Evolutionary conservation across 2,329 filamentous ascomycete genomes (phyloP).

Genomic region (Polychaeton citri): DNA sequence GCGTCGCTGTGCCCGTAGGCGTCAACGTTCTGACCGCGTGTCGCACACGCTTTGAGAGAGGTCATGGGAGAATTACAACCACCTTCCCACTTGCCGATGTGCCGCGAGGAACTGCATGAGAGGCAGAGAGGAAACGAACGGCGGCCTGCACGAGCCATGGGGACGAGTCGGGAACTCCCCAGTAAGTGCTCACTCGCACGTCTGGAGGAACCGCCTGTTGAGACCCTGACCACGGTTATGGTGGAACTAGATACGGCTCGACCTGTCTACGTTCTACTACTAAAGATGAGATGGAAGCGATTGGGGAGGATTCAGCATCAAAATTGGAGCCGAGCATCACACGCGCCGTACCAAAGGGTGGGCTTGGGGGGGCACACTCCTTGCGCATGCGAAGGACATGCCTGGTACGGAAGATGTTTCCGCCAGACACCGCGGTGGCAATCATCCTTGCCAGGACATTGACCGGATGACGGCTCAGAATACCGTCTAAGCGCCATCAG

Average conservation of each 20-base stretch:
- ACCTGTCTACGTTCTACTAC: no score
- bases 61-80: background rate
- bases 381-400: background rate
- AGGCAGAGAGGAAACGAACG: background rate
- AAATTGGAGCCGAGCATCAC: background rate
- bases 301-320: background rate
- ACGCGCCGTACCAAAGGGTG: background rate
- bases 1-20: background rate
- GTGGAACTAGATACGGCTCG: no score
- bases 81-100: background rate
- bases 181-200: no score
- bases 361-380: background rate
- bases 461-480: background rate
- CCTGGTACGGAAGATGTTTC: background rate
- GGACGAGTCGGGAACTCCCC: background rate
- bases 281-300: no score
- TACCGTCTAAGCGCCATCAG: background rate
- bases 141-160: background rate
- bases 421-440: background rate
- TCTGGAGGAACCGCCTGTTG: no score
- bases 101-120: background rate
- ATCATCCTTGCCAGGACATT: background rate
- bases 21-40: background rate
- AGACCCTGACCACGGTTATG: no score
- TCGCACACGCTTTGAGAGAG: background rate